Conservation (phyloP, 495 filamentous ascomycete species). For the Aspergillus homomorphus region DNA sequence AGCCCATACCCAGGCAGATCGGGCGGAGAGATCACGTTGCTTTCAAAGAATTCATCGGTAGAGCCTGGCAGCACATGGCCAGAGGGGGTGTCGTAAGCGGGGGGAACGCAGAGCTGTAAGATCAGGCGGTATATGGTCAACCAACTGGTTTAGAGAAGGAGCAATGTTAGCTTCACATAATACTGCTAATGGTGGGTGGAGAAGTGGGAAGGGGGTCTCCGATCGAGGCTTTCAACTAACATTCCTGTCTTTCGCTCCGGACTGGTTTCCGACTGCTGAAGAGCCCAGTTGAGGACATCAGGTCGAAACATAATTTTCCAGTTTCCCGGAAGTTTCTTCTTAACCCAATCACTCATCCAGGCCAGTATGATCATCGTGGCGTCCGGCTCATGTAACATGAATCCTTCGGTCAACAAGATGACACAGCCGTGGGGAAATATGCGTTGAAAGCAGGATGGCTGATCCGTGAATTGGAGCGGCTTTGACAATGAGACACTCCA, state of each 20-base stretch:
- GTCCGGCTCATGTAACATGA: conserved; percentile 50
- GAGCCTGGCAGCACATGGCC: conserved; percentile 17
- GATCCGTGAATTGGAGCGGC: conserved; percentile 24
- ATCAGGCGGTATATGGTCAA: conserved; percentile 31
- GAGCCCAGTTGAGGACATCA: conserved; percentile 36
- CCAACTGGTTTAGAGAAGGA: conserved; percentile 18
- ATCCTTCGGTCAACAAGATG: conserved; percentile 63
- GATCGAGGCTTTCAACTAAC: conserved; percentile 19
- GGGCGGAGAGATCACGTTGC: conserved; percentile 24
- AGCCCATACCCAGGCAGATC: conserved; percentile 21
- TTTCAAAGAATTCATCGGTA: conserved; percentile 13
- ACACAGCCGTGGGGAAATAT: conserved; percentile 58
- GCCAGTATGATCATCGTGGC: conserved; percentile 50
- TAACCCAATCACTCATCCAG: conserved; percentile 48
- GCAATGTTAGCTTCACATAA: background rate
- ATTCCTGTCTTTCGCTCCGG: conserved; percentile 15
- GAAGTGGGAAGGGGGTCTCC: background rate
- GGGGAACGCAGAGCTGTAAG: conserved; percentile 17
- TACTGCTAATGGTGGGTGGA: background rate
- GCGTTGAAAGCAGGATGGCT: conserved; percentile 34
- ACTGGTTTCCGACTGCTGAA: conserved; percentile 15
- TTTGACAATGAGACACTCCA: conserved; percentile 36
- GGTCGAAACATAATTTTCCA: conserved; percentile 45
- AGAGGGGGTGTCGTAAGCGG: conserved; percentile 1
- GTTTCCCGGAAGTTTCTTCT: conserved; percentile 22